Conservation (phyloP, 805 yeast species). For the Sugiyamaella boreocaroliniensis region DNA sequence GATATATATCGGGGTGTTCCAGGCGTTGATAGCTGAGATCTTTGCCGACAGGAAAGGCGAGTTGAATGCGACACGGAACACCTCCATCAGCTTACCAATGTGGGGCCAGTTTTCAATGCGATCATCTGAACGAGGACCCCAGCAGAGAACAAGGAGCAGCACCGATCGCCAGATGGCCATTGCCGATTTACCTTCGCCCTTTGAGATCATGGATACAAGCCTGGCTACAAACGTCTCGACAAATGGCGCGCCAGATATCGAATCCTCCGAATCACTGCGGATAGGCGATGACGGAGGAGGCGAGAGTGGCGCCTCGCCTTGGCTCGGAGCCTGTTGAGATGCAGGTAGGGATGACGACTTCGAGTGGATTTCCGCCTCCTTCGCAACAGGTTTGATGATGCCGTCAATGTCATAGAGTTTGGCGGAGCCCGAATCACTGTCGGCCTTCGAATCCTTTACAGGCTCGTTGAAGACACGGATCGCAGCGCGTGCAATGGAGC, state of each 20-base stretch:
- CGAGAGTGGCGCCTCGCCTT: not conserved
- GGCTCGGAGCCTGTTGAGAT: not conserved
- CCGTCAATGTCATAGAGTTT: not conserved
- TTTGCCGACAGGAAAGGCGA: constrained; percentile 9
- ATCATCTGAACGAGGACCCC: constrained; percentile 14
- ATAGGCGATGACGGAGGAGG: not conserved
- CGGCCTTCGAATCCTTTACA: not conserved
- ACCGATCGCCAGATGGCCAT: constrained; percentile 16
- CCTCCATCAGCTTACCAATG: constrained; percentile 8
- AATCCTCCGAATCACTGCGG: not conserved
- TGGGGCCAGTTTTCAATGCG: constrained; percentile 13
- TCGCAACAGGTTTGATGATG: not conserved
- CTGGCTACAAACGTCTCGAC: not conserved
- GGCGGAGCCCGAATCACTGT: not conserved
- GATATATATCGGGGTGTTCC: constrained; percentile 17
- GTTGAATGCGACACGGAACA: constrained; percentile 14
- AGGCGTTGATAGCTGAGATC: constrained; percentile 13
- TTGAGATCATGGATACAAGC: not conserved
- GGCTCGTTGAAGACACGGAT: constrained; percentile 1
- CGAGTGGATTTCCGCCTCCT: not conserved
- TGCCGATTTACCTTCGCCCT: constrained; percentile 11
- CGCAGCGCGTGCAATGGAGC: constrained; percentile 9
- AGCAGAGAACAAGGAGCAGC: constrained; percentile 7
- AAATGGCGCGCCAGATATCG: not conserved
- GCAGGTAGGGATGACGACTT: too few species aligned